phyloP scores from a whole-genome alignment of 2,329 filamentous ascomycete species.

The Arthrobotrys megalospora region DNA sequence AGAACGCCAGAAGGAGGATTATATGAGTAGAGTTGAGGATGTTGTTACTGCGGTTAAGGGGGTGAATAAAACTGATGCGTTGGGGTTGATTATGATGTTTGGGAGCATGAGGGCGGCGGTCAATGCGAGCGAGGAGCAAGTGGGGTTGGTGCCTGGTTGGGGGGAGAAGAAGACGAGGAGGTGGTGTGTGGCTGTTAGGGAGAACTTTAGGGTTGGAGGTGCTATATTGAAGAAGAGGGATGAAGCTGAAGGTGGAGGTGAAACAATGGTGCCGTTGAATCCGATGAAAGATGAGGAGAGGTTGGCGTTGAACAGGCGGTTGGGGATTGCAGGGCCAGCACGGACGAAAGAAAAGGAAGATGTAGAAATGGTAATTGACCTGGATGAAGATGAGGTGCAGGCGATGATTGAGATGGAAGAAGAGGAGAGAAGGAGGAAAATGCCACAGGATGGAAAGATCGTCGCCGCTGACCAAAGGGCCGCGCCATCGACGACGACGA shows the following conservation, averaged over 20 bases:
- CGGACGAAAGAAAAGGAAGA: conserved; percentile 25
- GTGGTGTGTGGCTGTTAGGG: conserved; percentile 65
- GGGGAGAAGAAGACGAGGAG: conserved; percentile 88
- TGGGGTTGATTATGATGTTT: conserved; percentile 91
- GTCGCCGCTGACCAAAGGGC: conserved; percentile 61
- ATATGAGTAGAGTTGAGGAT: conserved; percentile 88
- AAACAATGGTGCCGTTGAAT: conserved; percentile 70
- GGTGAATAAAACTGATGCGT: conserved; percentile 94
- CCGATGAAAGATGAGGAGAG: conserved; percentile 34
- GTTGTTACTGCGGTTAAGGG: conserved; percentile 91
- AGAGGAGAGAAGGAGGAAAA: conserved; percentile 64
- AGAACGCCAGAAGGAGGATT: conserved; percentile 85
- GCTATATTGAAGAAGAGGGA: conserved; percentile 68
- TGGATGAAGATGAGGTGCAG: conserved; percentile 63
- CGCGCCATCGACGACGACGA: conserved; percentile 56
- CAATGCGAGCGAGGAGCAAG: conserved; percentile 88
- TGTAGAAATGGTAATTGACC: conserved; percentile 45
- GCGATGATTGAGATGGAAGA: conserved; percentile 63
- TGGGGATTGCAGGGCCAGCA: conserved; percentile 52
- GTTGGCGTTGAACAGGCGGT: conserved; percentile 62
- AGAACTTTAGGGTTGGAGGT: conserved; percentile 59
- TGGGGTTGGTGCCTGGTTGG: conserved; percentile 89
- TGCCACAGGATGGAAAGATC: conserved; percentile 61
- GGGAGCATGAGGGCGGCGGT: conserved; percentile 88
- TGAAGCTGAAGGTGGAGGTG: conserved; percentile 83